Conservation (phyloP, 108 stramenopile species). For the Skeletonema menzelii region DNA sequence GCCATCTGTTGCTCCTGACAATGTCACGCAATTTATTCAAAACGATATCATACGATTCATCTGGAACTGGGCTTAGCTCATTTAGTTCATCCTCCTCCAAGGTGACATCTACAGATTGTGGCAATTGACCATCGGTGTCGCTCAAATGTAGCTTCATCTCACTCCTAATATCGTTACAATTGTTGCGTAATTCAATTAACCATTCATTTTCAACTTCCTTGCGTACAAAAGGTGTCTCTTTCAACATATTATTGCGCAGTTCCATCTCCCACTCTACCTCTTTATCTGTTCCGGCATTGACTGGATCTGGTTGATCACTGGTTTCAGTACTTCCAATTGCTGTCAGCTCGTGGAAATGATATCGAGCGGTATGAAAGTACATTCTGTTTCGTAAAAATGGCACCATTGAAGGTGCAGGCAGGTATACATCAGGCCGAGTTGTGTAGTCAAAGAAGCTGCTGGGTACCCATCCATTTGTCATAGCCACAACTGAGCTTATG, state of each 20-base stretch:
- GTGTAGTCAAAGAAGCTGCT: conserved; percentile 49
- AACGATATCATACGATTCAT: conserved; percentile 20
- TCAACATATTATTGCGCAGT: conserved; percentile 11
- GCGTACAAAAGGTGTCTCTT: not conserved
- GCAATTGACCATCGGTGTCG: not conserved
- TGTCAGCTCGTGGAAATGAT: conserved; percentile 67
- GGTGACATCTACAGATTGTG: not conserved
- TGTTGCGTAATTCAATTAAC: conserved; percentile 40
- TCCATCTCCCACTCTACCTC: conserved; percentile 33
- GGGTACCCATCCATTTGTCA: conserved; percentile 70
- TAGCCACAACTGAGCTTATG: conserved; percentile 54
- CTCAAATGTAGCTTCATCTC: not conserved
- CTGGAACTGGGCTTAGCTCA: conserved; percentile 8
- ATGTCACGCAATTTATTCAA: conserved; percentile 48
- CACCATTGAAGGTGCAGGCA: conserved; percentile 42
- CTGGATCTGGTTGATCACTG: conserved; percentile 4
- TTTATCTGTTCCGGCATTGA: conserved; percentile 2
- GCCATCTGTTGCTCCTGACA: conserved; percentile 52
- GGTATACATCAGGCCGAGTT: conserved; percentile 41
- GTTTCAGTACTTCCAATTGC: conserved; percentile 10
- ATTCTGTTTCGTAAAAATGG: conserved; percentile 24
- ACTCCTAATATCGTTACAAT: not conserved
- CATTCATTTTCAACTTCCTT: conserved; percentile 32
- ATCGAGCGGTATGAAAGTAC: conserved; percentile 56
- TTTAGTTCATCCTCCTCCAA: not conserved